phyloP scores from a whole-genome alignment of 257 asterid species.

The Plantago ovata region DNA sequence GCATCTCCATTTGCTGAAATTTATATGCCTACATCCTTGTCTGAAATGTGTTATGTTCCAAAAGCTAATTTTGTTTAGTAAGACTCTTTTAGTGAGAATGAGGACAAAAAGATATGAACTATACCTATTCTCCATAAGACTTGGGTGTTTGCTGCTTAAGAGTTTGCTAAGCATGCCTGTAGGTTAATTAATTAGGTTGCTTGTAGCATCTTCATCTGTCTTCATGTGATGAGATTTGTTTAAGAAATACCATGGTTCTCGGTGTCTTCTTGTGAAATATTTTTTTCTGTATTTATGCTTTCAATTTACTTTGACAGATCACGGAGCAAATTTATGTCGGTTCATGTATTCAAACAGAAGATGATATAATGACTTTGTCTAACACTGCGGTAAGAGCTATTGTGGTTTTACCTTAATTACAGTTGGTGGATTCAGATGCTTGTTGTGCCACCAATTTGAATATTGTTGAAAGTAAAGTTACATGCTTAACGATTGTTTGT shows the following conservation, averaged over 20 bases:
- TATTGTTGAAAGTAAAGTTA: neutral
- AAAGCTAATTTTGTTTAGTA: no score
- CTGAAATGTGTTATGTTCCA: neutral
- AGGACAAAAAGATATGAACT: neutral
- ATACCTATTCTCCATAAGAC: neutral
- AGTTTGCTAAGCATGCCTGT: neutral
- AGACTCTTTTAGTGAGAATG: no score
- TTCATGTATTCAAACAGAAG: slow-evolving; percentile 82
- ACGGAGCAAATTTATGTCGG: slow-evolving; percentile 96
- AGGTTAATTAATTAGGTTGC: no score
- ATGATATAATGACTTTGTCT: slow-evolving; percentile 67
- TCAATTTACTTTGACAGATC: slow-evolving; percentile 47
- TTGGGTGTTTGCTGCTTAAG: slow-evolving; percentile 3
- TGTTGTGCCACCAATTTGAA: no score
- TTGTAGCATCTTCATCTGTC: no score
- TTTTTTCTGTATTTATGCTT: slow-evolving; percentile 17
- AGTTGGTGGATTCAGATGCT: no score
- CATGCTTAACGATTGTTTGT: neutral
- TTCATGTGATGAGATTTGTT: no score
- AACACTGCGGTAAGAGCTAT: slow-evolving; percentile 52
- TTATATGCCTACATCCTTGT: neutral
- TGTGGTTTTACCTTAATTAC: slow-evolving; percentile 9
- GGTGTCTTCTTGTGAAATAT: slow-evolving; percentile 14
- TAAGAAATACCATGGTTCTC: neutral
- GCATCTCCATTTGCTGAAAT: neutral